These are phyloP conservation scores for Bromus sterilis DNA, from an alignment of 176 grass and related monocot genomes.

Conservation along the genomic window DNA sequence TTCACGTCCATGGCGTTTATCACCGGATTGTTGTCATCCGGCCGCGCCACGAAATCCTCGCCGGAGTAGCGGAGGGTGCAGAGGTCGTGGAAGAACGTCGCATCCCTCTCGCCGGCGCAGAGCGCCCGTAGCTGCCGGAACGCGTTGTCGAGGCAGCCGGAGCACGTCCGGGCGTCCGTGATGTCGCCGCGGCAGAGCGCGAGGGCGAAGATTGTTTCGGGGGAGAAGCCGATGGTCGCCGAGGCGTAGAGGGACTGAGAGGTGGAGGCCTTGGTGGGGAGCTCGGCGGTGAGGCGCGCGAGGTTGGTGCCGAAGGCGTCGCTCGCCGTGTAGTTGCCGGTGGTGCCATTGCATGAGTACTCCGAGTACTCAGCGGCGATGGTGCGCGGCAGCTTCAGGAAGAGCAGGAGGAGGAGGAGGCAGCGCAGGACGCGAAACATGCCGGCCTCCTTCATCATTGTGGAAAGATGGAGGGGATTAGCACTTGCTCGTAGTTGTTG, in stretches of 20 bases:
- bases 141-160: slow-evolving; percentile 23
- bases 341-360: slow-evolving; percentile 30
- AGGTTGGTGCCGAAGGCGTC: slow-evolving; percentile 40
- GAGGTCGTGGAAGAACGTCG: slow-evolving; percentile 45
- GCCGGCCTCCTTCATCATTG: neutral
- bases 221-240: neutral
- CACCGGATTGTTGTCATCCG: slow-evolving; percentile 25
- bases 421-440: neutral
- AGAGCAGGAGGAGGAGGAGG: neutral
- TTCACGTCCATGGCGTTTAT: slow-evolving; percentile 39
- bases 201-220: slow-evolving; percentile 27
- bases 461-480: neutral
- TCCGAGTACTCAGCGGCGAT: slow-evolving; percentile 18
- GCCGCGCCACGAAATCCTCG: slow-evolving; percentile 20
- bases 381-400: neutral
- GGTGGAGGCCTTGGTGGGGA: slow-evolving; percentile 13
- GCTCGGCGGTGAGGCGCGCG: neutral
- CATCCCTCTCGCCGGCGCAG: slow-evolving; percentile 19
- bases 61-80: slow-evolving; percentile 47
- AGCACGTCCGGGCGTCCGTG: slow-evolving; percentile 17
- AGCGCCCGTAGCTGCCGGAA: neutral
- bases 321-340: slow-evolving; percentile 23
- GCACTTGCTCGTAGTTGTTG: neutral
- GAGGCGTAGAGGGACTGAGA: slow-evolving; percentile 1
- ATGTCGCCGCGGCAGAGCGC: slow-evolving; percentile 54